Evolutionary conservation across 768 basidiomycete genomes (phyloP), one percentile per base, ranked within the genome.

Genomic region (Gymnopilus junonius): DNA sequence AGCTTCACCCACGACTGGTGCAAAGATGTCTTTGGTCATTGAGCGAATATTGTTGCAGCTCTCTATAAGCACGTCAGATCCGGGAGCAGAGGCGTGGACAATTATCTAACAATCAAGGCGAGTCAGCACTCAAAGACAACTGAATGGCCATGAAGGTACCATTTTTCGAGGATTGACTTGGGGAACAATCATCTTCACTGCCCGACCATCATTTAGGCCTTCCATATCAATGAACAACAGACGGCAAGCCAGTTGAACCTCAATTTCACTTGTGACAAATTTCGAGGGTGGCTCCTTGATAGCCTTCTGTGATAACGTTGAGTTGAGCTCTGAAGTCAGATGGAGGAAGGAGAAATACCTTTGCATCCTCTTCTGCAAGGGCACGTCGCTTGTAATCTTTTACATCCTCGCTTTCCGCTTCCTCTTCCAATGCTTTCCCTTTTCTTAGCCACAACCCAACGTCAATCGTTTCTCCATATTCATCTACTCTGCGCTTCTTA

Each of bases 121-220:
- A 17, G 27, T 69, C 17, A 65, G 55, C 27, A 45, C 25, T 21
- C 11, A 17, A 51, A 20, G 27, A 27, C 34, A 37, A 27, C 42
- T 48, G 35, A 7, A 27, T 29, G 61, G 5, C 31, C 34, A 8
- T 7, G 11, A 1, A 77, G 82, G 46, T 59, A 95, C 97, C 87
- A 99, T 89, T 82, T 95, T 96, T 20, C 97, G 85, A 31, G 97
- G 97, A 70, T 97, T 95, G 64, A 99, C 88, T 79, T 97, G 94
- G 3, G 97, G 94, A 4, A 99, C 90, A 65, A 99, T 97, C 0
- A 93, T 95, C 76, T 98, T 98, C 63, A 97, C 90, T 0, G 97
- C 95, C 63, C 97, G 92, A 1, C 97, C 97, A 69, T 99, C 97
- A 69, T 96, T 96, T 57, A 97, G 78, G 31, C 97, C 97, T 71